Base-by-base conservation (phyloP, 1,284 basidiomycete genomes). In the Apiotrichum gracile region DNA sequence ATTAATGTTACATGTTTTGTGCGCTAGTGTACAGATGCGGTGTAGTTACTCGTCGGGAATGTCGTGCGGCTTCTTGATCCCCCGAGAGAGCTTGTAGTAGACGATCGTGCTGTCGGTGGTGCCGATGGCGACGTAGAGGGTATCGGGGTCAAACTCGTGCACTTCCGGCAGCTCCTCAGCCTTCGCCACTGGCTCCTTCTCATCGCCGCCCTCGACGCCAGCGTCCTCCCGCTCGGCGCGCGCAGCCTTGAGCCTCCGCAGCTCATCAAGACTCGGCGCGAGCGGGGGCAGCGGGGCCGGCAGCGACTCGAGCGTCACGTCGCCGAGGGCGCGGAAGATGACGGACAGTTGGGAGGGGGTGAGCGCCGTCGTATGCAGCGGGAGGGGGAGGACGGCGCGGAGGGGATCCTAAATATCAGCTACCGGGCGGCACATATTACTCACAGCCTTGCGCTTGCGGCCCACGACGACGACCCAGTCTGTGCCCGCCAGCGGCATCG, bases 51-150 rank as follows among this genome's bases (percentile, higher is more conserved):
- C 74, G 57, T 77, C 75, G 1, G 75, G 75, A 26, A 77, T 70
- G 63, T 77, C 75, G 38, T 67, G 65, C 1, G 75, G 75, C 58
- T 77, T 77, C 61, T 72, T 70, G 52, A 77, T 73, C 2, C 75
- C 75, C 47, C 69, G 72, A 12, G 69, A 64, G 12, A 77, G 54
- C 52, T 73, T 73, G 58, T 77, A 77, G 58, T 77, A 77, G 4
- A 77, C 75, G 8, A 75, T 67, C 0, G 71, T 75, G 21, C 72
- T 74, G 54, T 77, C 75, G 13, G 65, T 62, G 2, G 66, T 65
- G 6, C 66, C 65, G 33, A 76, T 74, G 2, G 72, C 73, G 21
- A 70, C 63, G 55, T 76, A 77, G 22, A 76, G 57, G 33, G 68
- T 72, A 33, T 72, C 69, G 39, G 54, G 58, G 53, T 76, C 74